Percentiles rank a stretch among this genome's conserved stretches.
Conservation (phyloP, 2,329 filamentous ascomycete genomes). For the Bipolaris sorokiniana region DNA sequence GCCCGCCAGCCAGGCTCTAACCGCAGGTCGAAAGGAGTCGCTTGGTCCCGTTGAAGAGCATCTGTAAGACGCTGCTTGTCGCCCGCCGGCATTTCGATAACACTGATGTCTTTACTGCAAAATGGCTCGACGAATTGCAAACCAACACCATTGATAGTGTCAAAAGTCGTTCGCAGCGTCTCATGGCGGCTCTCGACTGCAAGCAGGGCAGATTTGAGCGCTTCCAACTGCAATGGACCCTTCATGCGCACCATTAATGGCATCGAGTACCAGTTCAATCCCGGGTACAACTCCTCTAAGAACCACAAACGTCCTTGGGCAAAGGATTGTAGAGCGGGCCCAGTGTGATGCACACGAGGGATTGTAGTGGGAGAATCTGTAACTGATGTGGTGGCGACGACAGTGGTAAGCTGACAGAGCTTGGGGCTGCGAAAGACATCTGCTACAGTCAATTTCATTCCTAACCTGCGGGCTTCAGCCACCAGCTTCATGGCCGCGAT, state of each 20-base stretch:
- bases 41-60: conserved; percentile 2
- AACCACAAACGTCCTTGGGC: conserved; percentile 9
- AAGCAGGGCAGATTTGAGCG: conserved; percentile 1
- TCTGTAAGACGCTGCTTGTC: neutral
- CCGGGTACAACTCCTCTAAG: conserved; percentile 3
- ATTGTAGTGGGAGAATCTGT: neutral
- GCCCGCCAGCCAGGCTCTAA: conserved; percentile 3
- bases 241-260: neutral
- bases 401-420: neutral
- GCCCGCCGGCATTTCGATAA: neutral
- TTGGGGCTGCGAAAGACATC: neutral
- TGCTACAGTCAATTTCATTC: neutral
- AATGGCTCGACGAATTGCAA: neutral
- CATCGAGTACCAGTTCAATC: conserved; percentile 4
- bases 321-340: conserved; percentile 1
- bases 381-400: conserved; percentile 2
- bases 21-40: neutral
- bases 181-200: conserved; percentile 4
- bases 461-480: conserved; percentile 4
- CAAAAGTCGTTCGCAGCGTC: conserved; percentile 5
- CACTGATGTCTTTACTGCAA: neutral
- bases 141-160: neutral
- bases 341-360: neutral
- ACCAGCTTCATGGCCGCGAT: conserved; percentile 19
- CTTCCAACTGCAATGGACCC: neutral